These are phyloP conservation scores for Rhodomyrtus tomentosa DNA, from an alignment of 345 rosid species.

Conservation along the genomic window DNA sequence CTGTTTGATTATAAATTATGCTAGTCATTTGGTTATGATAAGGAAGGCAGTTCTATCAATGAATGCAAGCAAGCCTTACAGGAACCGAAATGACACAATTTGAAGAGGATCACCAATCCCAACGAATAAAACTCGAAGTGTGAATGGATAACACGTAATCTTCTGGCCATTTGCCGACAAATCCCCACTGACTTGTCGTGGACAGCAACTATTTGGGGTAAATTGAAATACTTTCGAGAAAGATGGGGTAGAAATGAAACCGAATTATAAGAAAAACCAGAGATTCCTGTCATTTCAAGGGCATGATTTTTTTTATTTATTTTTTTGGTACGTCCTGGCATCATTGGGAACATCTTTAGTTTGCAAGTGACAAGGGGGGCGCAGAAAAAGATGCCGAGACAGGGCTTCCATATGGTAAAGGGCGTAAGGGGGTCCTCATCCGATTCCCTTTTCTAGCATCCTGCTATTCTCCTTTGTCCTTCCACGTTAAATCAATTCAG, in stretches of 20 bases:
- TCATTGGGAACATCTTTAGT: not conserved
- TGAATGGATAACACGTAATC: not conserved
- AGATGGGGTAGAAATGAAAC: not conserved
- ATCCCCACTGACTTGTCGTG: not conserved
- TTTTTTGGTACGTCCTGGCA: not conserved
- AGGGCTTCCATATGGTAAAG: not conserved
- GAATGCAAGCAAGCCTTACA: not conserved
- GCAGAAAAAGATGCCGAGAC: conserved; percentile 14
- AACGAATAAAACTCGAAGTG: not conserved
- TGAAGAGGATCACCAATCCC: not conserved
- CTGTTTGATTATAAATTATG: not conserved
- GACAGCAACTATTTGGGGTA: not conserved
- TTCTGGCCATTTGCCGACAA: not conserved
- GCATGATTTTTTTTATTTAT: not conserved
- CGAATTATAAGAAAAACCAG: not conserved
- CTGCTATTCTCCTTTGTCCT: conserved; percentile 21
- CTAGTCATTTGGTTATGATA: not conserved
- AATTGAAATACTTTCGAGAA: not conserved
- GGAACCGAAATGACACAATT: not conserved
- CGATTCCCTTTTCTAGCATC: not conserved
- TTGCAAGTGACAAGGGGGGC: conserved; percentile 9
- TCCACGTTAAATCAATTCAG: conserved; percentile 33
- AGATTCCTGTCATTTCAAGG: not conserved
- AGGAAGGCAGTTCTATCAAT: not conserved
- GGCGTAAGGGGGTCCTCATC: not conserved